These are phyloP conservation scores for Cryphonectria japonica DNA, from an alignment of 2,329 filamentous ascomycete species.

Conservation along the genomic window DNA sequence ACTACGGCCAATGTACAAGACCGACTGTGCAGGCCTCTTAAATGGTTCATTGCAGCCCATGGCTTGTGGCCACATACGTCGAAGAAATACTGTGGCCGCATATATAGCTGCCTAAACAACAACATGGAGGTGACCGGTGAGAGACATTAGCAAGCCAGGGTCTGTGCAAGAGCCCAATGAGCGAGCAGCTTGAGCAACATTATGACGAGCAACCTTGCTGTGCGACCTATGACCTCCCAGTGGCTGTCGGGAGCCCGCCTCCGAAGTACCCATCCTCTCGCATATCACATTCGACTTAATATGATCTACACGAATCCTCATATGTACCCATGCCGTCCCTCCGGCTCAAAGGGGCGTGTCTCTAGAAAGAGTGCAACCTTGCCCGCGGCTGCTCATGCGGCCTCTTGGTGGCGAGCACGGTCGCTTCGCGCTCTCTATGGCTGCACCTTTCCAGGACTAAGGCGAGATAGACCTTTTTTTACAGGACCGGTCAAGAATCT, in stretches of 20 bases:
- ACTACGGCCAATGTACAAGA: neutral
- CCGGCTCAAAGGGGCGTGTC: neutral
- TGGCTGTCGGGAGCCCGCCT: neutral
- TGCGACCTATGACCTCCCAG: neutral
- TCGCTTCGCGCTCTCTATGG: neutral
- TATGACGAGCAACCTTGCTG: neutral
- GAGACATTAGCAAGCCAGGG: neutral
- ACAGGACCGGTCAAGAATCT: neutral
- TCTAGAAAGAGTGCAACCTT: neutral
- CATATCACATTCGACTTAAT: neutral
- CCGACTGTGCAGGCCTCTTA: neutral
- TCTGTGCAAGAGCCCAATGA: neutral
- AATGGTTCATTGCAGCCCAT: neutral
- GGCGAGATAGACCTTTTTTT: neutral
- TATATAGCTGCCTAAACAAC: conserved; percentile 5
- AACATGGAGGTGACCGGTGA: neutral
- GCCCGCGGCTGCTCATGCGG: neutral
- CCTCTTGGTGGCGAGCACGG: neutral
- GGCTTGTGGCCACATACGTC: neutral
- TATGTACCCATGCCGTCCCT: neutral
- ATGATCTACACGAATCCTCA: neutral
- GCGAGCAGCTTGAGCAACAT: neutral
- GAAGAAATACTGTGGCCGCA: neutral
- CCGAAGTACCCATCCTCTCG: neutral
- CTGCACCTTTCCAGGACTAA: neutral